Conservation (phyloP, 805 yeast species). For the Candida xiaguanensis region DNA sequence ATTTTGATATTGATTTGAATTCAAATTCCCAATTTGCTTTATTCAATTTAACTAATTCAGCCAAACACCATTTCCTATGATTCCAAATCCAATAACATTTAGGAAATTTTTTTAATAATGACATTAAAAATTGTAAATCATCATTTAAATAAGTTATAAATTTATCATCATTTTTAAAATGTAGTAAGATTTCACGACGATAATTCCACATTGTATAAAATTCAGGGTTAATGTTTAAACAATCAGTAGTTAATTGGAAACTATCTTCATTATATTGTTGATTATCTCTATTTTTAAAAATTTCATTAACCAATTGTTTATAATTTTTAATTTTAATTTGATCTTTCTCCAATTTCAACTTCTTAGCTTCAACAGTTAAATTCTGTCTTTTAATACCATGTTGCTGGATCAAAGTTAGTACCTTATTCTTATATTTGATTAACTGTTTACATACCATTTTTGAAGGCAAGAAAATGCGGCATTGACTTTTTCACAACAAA, state of each 20-base stretch:
- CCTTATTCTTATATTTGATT: neutral
- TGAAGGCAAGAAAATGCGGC: constrained; percentile 1
- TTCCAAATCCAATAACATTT: constrained; percentile 98
- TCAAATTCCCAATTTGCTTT: constrained; percentile 68
- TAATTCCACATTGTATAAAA: constrained; percentile 87
- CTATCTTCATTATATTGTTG: constrained; percentile 24
- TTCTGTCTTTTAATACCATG: constrained; percentile 70
- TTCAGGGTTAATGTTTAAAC: constrained; percentile 76
- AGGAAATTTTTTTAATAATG: constrained; percentile 62
- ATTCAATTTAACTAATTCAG: constrained; percentile 39
- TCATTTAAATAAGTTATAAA: constrained; percentile 28
- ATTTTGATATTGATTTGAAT: constrained; percentile 60
- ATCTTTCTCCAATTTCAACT: constrained; percentile 54
- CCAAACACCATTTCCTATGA: constrained; percentile 80
- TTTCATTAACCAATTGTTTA: constrained; percentile 38
- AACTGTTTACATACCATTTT: constrained; percentile 6
- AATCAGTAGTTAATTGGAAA: constrained; percentile 50
- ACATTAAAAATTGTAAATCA: constrained; percentile 62
- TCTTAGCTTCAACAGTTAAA: constrained; percentile 52
- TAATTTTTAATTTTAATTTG: constrained; percentile 57
- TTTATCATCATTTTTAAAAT: constrained; percentile 7
- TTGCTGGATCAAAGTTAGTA: constrained; percentile 28
- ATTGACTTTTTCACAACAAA: too few relatives aligned
- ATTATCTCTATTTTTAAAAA: constrained; percentile 31
- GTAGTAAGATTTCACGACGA: constrained; percentile 62